Conservation (phyloP, 176 grass and related monocot genomes). For the Eragrostis curvula region DNA sequence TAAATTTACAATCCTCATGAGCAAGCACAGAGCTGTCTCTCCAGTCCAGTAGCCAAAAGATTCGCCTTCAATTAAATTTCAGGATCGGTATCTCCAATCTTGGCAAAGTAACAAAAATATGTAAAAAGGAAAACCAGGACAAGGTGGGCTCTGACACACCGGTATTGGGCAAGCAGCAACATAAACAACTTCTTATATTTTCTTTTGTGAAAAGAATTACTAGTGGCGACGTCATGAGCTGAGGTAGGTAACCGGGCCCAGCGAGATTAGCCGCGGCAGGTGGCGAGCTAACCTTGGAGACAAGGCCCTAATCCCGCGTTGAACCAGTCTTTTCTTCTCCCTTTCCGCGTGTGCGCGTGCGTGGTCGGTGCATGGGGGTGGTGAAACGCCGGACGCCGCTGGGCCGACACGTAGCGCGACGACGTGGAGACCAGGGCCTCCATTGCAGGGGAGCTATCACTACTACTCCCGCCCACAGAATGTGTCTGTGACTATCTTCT, state of each 20-base stretch:
- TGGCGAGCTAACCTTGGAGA: background rate
- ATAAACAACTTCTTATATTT: too few species aligned
- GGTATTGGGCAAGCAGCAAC: background rate
- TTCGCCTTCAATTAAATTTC: too few species aligned
- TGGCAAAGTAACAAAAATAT: too few species aligned
- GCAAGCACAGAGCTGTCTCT: too few species aligned
- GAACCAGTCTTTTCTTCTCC: conserved; percentile 26
- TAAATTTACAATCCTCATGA: too few species aligned
- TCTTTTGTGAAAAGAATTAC: too few species aligned
- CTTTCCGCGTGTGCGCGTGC: background rate
- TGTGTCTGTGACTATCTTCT: too few species aligned
- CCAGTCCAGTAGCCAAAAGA: too few species aligned
- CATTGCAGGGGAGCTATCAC: background rate
- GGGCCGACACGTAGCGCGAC: conserved; percentile 24
- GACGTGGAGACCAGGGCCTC: too few species aligned
- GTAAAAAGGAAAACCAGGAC: too few species aligned
- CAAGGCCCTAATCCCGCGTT: conserved; percentile 44
- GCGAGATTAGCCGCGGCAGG: background rate
- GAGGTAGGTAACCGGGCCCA: background rate
- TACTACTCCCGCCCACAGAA: too few species aligned
- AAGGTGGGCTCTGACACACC: conserved; percentile 22
- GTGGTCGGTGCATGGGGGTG: conserved; percentile 37
- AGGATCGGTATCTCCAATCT: too few species aligned
- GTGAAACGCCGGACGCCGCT: background rate
- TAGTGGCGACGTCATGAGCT: background rate